Evolutionary conservation across 208 protist species (phyloP).

Genomic region (Crithidia bombi): DNA sequence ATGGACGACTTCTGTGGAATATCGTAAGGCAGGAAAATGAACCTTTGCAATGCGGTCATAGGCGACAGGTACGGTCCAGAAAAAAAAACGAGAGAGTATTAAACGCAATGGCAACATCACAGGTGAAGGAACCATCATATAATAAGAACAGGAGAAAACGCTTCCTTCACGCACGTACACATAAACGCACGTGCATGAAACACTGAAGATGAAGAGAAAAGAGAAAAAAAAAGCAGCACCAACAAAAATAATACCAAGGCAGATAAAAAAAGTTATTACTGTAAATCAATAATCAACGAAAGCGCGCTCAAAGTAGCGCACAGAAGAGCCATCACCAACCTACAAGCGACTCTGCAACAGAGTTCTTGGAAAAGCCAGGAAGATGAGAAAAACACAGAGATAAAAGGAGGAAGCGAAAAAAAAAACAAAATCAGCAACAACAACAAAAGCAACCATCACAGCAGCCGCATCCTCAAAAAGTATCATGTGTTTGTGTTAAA

Average conservation of each 20-base stretch:
- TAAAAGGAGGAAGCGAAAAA: neutral
- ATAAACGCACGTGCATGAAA: too few relatives aligned
- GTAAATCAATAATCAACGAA: too few relatives aligned
- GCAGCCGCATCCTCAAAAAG: neutral
- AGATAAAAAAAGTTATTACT: constrained; percentile 1
- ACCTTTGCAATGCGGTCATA: too few relatives aligned
- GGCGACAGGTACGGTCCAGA: too few relatives aligned
- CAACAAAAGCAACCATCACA: neutral
- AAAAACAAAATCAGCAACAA: neutral
- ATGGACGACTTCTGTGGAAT: too few relatives aligned
- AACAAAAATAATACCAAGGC: constrained; percentile 10
- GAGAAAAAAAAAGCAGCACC: constrained; percentile 1
- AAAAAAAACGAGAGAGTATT: too few relatives aligned
- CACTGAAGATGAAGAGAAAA: constrained; percentile 1
- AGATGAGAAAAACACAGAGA: neutral
- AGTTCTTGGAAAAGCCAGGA: neutral
- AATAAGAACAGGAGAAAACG: too few relatives aligned
- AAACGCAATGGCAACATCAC: too few relatives aligned
- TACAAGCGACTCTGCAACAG: neutral
- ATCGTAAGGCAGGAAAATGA: too few relatives aligned
- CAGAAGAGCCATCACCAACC: neutral
- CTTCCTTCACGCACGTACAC: too few relatives aligned
- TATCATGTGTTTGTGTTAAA: neutral
- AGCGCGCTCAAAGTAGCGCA: too few relatives aligned
- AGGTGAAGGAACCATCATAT: too few relatives aligned